Evolutionary conservation across 768 basidiomycete genomes (phyloP).

Genomic region (Auricularia cornea): DNA sequence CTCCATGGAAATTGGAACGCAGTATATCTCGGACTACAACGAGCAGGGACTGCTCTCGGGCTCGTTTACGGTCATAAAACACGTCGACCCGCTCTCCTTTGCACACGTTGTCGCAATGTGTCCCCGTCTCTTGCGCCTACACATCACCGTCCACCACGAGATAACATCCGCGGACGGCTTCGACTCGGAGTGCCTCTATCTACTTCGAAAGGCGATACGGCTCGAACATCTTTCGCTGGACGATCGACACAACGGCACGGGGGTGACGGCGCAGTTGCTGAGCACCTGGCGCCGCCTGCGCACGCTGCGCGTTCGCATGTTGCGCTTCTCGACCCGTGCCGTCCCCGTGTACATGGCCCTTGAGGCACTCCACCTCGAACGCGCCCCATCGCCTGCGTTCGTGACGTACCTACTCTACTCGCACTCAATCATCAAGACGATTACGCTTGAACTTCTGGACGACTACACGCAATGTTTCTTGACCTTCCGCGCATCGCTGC

Average conservation of each 20-base stretch:
- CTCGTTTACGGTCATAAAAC: not conserved
- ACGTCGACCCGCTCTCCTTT: not conserved
- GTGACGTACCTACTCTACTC: not conserved
- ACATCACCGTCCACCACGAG: not conserved
- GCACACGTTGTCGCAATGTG: not conserved
- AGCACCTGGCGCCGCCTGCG: not conserved
- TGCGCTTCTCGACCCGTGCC: not conserved
- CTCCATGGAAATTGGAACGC: not conserved
- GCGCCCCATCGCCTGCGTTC: not conserved
- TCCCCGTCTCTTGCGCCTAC: not conserved
- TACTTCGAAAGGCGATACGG: not conserved
- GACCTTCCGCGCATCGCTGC: not conserved
- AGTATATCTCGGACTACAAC: not conserved
- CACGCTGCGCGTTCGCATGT: not conserved
- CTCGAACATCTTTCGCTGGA: not conserved
- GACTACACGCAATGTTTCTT: not conserved
- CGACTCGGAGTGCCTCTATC: not conserved
- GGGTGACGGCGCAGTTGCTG: not conserved
- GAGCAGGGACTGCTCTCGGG: not conserved
- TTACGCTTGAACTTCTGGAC: not conserved
- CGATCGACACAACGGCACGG: not conserved
- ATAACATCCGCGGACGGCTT: not conserved
- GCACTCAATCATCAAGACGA: not conserved
- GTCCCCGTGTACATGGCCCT: not conserved
- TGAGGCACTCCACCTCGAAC: not conserved